Base-by-base conservation (phyloP, 352 stramenopile species). In the Phytophthora uliginosa region DNA sequence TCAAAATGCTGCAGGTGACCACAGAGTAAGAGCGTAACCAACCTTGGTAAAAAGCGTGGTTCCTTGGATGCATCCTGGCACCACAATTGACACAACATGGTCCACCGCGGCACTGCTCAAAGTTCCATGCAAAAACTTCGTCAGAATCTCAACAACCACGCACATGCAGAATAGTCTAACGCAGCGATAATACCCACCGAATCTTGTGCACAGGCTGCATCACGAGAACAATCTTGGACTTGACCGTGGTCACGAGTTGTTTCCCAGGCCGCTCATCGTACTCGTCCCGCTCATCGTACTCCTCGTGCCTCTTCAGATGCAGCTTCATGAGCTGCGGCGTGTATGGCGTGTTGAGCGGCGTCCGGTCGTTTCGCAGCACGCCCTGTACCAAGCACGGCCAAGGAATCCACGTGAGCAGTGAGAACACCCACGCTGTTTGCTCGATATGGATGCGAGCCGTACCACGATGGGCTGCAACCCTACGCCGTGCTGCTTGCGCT, bases 311-410 rank as follows among this genome's bases (percentile, higher is more conserved):
- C 53, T 81, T 82, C 50, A 95, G 63, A 34, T 95, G 88, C 50
- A 95, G 68, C 72, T 94, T 94, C 71, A 94, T 88, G n/a, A 95
- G 80, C 51, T 93, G 85, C 38, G 88, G 88, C n/a, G 88, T 95
- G 67, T 92, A 95, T 58, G 88, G 88, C 55, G 88, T 95, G 63
- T 95, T 95, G 7, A 95, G 73, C 54, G 88, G 88, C 71, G 88
- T 95, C 22, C 85, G 76, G 68, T 94, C 85, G 34, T 92, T 94
- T 10, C 88, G 84, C 26, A 87, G 31, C 63, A 90, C 82, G 47
- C 84, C 77, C 85, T 93, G 59, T 33, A 61, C 56, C 24, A 60
- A 65, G 2, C 7, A 61, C 12, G 12, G 1, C 48, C 22, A 59
- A 54, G 9, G 7, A 22, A 26, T n/a, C 26, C 24, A 63, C 26